phyloP scores from a whole-genome alignment of 2,329 filamentous ascomycete species.

The Paecilomyces dactylethromorphus region DNA sequence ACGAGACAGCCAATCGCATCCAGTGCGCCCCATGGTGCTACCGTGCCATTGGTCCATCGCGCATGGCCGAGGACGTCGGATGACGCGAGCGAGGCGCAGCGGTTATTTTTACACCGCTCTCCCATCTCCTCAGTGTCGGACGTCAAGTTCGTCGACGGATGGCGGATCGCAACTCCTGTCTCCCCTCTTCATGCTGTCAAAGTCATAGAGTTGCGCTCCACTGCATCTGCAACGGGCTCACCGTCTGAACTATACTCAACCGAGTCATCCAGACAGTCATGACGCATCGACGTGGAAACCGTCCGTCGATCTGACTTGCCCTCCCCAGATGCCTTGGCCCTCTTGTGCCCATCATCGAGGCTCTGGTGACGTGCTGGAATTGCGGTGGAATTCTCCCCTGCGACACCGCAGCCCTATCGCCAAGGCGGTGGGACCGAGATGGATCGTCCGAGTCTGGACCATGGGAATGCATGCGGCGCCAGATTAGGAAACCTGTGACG shows the following conservation, averaged over 20 bases:
- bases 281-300: not conserved
- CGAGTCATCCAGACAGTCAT: not conserved
- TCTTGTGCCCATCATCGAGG: not conserved
- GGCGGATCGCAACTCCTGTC: not conserved
- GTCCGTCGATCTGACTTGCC: not conserved
- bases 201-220: not conserved
- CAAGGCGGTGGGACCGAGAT: not conserved
- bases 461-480: not conserved
- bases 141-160: not conserved
- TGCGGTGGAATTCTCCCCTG: not conserved
- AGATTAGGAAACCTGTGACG: not conserved
- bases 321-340: not conserved
- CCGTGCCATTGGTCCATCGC: not conserved
- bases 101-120: slow-evolving; percentile 2
- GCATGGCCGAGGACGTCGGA: not conserved
- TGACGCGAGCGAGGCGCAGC: slow-evolving; percentile 1
- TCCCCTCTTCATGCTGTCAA: not conserved
- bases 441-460: not conserved
- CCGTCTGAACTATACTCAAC: not conserved
- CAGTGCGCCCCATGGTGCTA: not conserved
- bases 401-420: not conserved
- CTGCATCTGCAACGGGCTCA: not conserved
- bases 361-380: not conserved
- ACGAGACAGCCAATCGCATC: not conserved
- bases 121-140: not conserved